Conservation (phyloP, 495 filamentous ascomycete species). For the Penicillium bialowiezense region DNA sequence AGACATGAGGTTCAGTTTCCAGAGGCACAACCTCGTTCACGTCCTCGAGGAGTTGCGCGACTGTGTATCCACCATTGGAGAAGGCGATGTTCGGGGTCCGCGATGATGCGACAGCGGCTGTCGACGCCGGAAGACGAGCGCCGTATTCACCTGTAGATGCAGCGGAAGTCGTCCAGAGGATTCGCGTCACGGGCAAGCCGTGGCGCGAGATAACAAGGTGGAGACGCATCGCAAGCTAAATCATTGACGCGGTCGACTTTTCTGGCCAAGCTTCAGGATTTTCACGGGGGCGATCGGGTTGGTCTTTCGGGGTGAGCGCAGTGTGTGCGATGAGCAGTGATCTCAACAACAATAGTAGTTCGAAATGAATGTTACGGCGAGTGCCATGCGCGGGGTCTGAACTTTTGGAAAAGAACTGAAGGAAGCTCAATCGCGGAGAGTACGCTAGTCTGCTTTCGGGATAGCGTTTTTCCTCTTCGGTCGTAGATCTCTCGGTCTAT, state of each 20-base stretch:
- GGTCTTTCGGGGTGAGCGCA: background rate
- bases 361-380: background rate
- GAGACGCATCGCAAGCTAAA: slow-evolving; percentile 58
- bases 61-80: slow-evolving; percentile 57
- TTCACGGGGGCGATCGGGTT: background rate
- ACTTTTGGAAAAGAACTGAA: slow-evolving; percentile 2
- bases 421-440: slow-evolving; percentile 9
- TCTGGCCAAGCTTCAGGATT: background rate
- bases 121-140: slow-evolving; percentile 18
- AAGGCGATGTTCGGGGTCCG: slow-evolving; percentile 45
- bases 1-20: slow-evolving; percentile 56
- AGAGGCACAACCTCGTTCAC: slow-evolving; percentile 82
- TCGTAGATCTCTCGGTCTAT: background rate
- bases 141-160: slow-evolving; percentile 29
- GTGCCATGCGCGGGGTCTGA: background rate
- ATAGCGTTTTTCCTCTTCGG: background rate
- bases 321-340: background rate
- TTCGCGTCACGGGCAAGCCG: slow-evolving; percentile 67
- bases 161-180: slow-evolving; percentile 64
- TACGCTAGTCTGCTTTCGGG: background rate
- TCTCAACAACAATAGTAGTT: background rate
- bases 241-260: slow-evolving; percentile 11
- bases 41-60: slow-evolving; percentile 79
- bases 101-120: slow-evolving; percentile 36
- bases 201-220: slow-evolving; percentile 80